Conservation (phyloP, 73 alveolate species). For the Symbiodinium pilosum region DNA sequence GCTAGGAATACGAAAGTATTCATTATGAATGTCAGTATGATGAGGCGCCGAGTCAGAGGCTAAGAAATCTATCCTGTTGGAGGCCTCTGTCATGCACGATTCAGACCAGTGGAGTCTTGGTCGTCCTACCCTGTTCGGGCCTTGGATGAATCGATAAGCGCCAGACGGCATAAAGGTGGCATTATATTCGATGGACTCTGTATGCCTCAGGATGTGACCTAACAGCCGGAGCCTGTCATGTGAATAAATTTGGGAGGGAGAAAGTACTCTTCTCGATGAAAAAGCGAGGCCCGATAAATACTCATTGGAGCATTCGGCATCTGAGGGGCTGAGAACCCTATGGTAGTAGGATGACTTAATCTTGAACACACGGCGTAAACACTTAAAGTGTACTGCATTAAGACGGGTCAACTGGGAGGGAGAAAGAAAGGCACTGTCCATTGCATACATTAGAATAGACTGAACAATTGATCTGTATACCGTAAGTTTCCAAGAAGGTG, state of each 20-base stretch:
- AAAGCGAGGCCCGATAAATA: background rate
- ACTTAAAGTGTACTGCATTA: background rate
- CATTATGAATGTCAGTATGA: too few relatives aligned
- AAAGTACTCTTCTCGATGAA: background rate
- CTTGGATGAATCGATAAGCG: background rate
- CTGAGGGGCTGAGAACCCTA: background rate
- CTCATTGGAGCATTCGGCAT: background rate
- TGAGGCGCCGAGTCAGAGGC: background rate
- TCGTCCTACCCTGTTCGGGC: background rate
- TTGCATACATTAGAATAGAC: background rate
- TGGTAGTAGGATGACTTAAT: background rate
- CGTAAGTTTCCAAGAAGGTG: background rate
- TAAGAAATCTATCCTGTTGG: background rate
- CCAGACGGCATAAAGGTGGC: background rate
- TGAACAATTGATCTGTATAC: background rate
- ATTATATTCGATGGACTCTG: background rate
- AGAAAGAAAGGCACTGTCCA: background rate
- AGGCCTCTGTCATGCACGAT: background rate
- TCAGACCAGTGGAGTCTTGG: background rate
- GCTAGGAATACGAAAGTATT: too few relatives aligned
- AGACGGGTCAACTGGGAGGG: background rate
- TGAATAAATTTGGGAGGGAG: background rate
- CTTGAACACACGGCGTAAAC: background rate
- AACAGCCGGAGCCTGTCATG: background rate
- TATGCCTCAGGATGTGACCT: background rate